phyloP scores from a whole-genome alignment of 176 grass and related monocot genomes.

The Triticum urartu region DNA sequence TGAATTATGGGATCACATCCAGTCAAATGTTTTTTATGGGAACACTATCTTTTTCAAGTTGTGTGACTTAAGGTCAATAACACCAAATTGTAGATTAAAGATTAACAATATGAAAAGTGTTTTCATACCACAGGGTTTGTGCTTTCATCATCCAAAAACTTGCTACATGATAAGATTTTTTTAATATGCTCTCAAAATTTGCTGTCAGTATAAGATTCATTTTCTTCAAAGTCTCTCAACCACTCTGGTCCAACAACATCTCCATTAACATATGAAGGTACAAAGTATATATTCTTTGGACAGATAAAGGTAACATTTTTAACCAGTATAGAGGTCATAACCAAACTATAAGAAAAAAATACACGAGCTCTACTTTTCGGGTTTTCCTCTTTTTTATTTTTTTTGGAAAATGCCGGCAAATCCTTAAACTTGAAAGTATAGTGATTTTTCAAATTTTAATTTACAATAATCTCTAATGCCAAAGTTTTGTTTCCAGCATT shows the following conservation, averaged over 20 bases:
- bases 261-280: not conserved
- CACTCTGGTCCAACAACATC: not conserved
- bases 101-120: not conserved
- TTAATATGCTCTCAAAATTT: not conserved
- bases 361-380: not conserved
- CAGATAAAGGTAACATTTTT: not conserved
- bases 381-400: not conserved
- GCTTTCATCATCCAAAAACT: not conserved
- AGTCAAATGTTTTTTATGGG: not conserved
- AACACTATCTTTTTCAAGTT: not conserved
- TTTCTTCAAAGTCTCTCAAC: not conserved
- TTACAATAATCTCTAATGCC: not conserved
- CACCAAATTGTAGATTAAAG: not conserved
- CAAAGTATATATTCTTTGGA: not conserved
- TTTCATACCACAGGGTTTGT: not conserved
- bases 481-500: conserved; percentile 43
- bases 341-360: not conserved
- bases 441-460: not conserved
- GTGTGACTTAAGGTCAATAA: not conserved
- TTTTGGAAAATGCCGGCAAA: not conserved
- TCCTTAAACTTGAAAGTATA: not conserved
- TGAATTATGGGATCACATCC: not conserved
- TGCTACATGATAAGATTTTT: not conserved
- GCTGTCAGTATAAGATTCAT: not conserved
- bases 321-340: not conserved